These are phyloP conservation scores for Zopfia rhizophila DNA, from an alignment of 2,329 filamentous ascomycete genomes.

Conservation along the genomic window DNA sequence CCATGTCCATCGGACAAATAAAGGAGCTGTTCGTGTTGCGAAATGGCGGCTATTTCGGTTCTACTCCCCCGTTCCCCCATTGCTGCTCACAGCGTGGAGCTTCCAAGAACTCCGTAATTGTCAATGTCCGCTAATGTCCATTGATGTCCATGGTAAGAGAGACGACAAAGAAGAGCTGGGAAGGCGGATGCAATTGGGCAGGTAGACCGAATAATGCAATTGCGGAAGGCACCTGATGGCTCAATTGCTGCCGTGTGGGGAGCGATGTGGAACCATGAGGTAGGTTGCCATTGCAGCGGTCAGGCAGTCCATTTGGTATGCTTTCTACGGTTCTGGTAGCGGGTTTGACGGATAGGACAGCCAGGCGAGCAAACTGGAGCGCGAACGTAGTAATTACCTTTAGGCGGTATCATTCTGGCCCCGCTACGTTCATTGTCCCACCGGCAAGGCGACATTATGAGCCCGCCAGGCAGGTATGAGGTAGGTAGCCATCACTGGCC, in stretches of 20 bases:
- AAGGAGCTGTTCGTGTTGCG: slow-evolving; percentile 26
- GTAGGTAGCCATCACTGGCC: slow-evolving; percentile 7
- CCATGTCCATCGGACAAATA: slow-evolving; percentile 28
- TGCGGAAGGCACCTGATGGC: slow-evolving; percentile 20
- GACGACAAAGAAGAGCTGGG: slow-evolving; percentile 8
- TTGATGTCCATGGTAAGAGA: slow-evolving; percentile 9
- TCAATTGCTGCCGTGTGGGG: slow-evolving; percentile 36
- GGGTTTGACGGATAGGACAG: background rate
- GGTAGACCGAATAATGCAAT: slow-evolving; percentile 4
- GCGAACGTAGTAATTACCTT: slow-evolving; percentile 25
- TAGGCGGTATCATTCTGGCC: slow-evolving; percentile 31
- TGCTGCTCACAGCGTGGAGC: background rate
- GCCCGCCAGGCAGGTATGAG: slow-evolving; percentile 12
- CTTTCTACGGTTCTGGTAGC: slow-evolving; percentile 1
- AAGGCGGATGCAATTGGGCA: slow-evolving; percentile 13
- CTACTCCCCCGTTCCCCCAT: slow-evolving; percentile 21
- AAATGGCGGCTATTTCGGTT: slow-evolving; percentile 39
- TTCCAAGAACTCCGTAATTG: slow-evolving; percentile 1
- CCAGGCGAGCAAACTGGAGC: slow-evolving; percentile 15
- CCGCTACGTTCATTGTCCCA: slow-evolving; percentile 8
- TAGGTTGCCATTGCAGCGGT: slow-evolving; percentile 34
- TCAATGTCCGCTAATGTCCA: slow-evolving; percentile 14
- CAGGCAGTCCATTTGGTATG: slow-evolving; percentile 24
- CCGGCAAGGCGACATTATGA: background rate
- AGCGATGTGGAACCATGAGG: slow-evolving; percentile 36